Conservation (phyloP, 352 stramenopile species). For the Globisporangium nagaii region DNA sequence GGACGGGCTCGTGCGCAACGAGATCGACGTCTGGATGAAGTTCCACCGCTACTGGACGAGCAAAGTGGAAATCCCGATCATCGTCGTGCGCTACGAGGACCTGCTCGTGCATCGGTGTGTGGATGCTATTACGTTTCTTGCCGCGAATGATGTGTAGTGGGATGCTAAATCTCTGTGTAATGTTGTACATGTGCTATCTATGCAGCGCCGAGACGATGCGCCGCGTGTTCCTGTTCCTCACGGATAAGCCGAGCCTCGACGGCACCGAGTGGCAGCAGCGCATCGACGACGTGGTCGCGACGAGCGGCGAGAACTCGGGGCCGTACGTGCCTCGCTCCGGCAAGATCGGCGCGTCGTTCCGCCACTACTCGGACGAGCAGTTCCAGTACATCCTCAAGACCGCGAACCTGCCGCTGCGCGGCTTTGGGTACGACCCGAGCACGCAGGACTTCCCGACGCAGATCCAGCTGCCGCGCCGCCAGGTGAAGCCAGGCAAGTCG, state of each 20-base stretch:
- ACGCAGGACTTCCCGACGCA: constrained; percentile 73
- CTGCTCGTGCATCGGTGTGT: constrained; percentile 67
- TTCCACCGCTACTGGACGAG: constrained; percentile 90
- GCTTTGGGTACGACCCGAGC: constrained; percentile 82
- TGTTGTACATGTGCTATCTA: background rate
- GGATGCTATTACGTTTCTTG: background rate
- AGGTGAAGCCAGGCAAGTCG: constrained; percentile 68
- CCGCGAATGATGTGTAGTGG: no score
- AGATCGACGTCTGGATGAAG: constrained; percentile 89
- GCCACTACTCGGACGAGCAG: constrained; percentile 77
- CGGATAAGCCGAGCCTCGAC: constrained; percentile 50
- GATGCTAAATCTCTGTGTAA: background rate
- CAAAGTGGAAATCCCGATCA: constrained; percentile 86
- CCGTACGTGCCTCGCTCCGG: constrained; percentile 81
- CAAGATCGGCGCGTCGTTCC: constrained; percentile 82
- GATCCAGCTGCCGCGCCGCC: constrained; percentile 66
- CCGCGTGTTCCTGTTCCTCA: constrained; percentile 79
- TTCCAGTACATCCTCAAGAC: constrained; percentile 80
- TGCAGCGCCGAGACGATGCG: constrained; percentile 61
- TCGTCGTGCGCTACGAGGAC: constrained; percentile 92
- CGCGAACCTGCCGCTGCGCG: constrained; percentile 66
- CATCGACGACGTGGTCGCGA: constrained; percentile 58
- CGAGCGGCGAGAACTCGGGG: constrained; percentile 51
- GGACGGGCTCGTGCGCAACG: constrained; percentile 87
- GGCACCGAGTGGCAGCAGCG: constrained; percentile 71